A percentile compares a stretch with the other conserved stretches of the same genome.
Conservation (phyloP, 345 rosid genomes). For the Camelina neglecta region DNA sequence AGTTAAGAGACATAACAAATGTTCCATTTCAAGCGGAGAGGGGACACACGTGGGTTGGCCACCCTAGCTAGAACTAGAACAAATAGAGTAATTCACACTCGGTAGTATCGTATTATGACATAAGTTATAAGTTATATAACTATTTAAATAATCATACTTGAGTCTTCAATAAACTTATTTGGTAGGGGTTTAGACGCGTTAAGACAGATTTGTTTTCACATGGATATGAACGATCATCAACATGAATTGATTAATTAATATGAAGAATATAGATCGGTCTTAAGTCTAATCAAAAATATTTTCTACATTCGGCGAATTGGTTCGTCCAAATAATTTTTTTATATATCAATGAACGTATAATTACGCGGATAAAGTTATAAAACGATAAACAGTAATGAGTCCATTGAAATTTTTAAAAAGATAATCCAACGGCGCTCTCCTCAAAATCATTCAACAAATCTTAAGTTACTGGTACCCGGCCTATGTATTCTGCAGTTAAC, state of each 20-base stretch:
- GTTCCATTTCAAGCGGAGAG: slow-evolving; percentile 49
- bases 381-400: background rate
- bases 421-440: no score
- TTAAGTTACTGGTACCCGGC: background rate
- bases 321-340: background rate
- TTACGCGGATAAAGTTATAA: background rate
- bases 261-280: background rate
- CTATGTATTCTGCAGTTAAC: background rate
- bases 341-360: background rate
- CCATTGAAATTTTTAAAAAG: background rate
- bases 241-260: background rate
- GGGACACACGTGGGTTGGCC: slow-evolving; percentile 49
- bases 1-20: slow-evolving; percentile 43
- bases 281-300: background rate
- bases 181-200: slow-evolving; percentile 38
- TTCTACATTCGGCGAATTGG: background rate
- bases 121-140: background rate
- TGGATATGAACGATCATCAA: slow-evolving; percentile 32
- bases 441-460: background rate
- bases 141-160: slow-evolving; percentile 15
- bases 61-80: slow-evolving; percentile 32
- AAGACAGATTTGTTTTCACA: slow-evolving; percentile 40
- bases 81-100: slow-evolving; percentile 3
- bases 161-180: slow-evolving; percentile 31
- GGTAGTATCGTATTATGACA: slow-evolving; percentile 15